Percentiles rank a stretch among this genome's conserved stretches.
Evolutionary conservation across 306 rosid genomes (phyloP).

Genomic region (Biancaea sappan): DNA sequence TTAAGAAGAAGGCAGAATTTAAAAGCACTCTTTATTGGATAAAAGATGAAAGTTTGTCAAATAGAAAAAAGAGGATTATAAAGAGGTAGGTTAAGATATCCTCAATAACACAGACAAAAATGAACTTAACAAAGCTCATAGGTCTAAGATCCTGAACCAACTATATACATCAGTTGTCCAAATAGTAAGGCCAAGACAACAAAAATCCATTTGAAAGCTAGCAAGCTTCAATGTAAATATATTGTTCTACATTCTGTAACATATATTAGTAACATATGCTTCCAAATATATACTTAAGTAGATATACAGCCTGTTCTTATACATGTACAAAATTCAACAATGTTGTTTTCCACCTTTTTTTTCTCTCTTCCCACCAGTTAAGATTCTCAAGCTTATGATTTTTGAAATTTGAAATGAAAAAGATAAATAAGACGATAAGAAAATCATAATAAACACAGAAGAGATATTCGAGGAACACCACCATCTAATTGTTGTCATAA

Average conservation of each 20-base stretch:
- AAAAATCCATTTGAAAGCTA: not conserved
- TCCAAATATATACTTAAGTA: not conserved
- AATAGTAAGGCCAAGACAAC: not conserved
- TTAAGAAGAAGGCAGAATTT: too few relatives aligned
- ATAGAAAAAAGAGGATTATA: not conserved
- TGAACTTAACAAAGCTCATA: not conserved
- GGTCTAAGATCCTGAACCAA: not conserved
- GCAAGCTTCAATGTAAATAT: not conserved
- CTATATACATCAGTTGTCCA: not conserved
- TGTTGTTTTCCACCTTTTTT: not conserved
- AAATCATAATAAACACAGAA: not conserved
- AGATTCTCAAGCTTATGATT: not conserved
- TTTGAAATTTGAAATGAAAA: not conserved
- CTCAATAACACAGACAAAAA: not conserved
- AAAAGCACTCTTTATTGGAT: not conserved
- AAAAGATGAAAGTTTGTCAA: conserved; percentile 17
- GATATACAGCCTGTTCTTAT: not conserved
- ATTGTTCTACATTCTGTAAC: not conserved
- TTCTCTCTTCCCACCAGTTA: not conserved
- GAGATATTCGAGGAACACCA: not conserved
- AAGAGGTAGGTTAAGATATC: not conserved
- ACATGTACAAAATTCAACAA: not conserved
- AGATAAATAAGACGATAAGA: not conserved
- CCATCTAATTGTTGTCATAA: not conserved
- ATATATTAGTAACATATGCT: not conserved